Conservation (phyloP, 2,329 filamentous ascomycete genomes). For the Paraphoma sp. region DNA sequence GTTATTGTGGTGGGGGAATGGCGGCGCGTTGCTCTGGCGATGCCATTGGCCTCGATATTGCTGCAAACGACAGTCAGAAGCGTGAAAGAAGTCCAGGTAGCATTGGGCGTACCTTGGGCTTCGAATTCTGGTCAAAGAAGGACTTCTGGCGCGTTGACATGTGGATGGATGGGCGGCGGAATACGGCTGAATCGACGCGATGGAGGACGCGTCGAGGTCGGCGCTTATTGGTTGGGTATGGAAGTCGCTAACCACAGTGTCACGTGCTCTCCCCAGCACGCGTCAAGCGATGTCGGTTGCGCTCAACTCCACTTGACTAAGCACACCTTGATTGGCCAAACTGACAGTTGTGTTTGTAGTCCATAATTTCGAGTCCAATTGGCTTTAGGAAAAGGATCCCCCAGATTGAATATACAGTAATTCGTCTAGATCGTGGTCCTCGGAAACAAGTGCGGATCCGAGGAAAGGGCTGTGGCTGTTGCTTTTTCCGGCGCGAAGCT, state of each 20-base stretch:
- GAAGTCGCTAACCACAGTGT: slow-evolving; percentile 2
- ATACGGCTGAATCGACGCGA: slow-evolving; percentile 13
- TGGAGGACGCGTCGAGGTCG: slow-evolving; percentile 19
- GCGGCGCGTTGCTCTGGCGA: slow-evolving; percentile 37
- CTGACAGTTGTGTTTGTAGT: neutral
- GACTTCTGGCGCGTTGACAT: slow-evolving; percentile 58
- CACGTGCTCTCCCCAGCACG: slow-evolving; percentile 12
- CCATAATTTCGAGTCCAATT: too few species aligned
- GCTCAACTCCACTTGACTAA: slow-evolving; percentile 2
- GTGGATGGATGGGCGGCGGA: slow-evolving; percentile 20
- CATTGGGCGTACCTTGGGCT: slow-evolving; percentile 44
- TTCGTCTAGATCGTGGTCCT: neutral
- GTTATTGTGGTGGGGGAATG: slow-evolving; percentile 31
- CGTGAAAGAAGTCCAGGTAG: neutral
- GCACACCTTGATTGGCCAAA: neutral
- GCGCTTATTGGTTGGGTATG: slow-evolving; percentile 2
- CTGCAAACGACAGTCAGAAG: slow-evolving; percentile 15
- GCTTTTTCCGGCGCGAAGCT: slow-evolving; percentile 14
- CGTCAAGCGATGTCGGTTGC: neutral
- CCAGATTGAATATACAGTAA: neutral
- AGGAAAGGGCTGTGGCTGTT: slow-evolving; percentile 1
- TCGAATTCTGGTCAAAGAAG: slow-evolving; percentile 58
- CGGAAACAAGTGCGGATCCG: slow-evolving; percentile 7
- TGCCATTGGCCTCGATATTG: slow-evolving; percentile 45
- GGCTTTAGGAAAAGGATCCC: too few species aligned